A percentile compares a stretch with the other conserved stretches of the same genome.
phyloP scores from a whole-genome alignment of 2,329 filamentous ascomycete species.

The Alternaria atra region DNA sequence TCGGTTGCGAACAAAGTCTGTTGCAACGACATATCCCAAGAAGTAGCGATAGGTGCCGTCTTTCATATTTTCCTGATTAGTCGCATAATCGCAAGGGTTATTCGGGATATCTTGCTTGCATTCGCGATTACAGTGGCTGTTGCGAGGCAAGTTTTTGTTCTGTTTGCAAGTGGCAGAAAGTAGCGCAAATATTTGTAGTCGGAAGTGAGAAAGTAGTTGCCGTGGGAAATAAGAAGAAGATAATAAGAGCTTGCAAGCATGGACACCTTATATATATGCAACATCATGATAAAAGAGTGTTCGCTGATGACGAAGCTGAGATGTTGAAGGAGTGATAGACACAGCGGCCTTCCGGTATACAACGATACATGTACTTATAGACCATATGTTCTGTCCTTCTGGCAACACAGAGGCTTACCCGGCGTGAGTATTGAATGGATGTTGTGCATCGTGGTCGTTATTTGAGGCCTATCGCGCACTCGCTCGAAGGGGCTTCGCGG shows the following conservation, averaged over 20 bases:
- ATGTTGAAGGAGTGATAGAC: background rate
- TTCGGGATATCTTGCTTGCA: background rate
- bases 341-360: background rate
- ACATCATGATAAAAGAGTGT: background rate
- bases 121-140: background rate
- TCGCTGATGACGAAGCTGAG: background rate
- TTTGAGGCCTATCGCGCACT: background rate
- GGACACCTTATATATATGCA: background rate
- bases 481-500: background rate
- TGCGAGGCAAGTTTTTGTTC: background rate
- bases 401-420: background rate
- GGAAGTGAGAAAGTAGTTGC: background rate
- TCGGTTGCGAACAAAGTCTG: background rate
- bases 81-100: background rate
- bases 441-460: background rate
- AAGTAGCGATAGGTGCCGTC: background rate
- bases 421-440: background rate
- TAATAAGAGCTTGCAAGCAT: background rate
- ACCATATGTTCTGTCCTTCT: background rate
- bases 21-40: background rate
- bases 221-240: background rate
- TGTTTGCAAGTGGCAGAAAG: background rate
- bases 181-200: background rate
- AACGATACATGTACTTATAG: background rate
- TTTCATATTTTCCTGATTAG: too few species aligned